Percentiles rank a stretch among this genome's conserved stretches.
Evolutionary conservation across 2,329 filamentous ascomycete species (phyloP).

Genomic region (Curvularia sp.): DNA sequence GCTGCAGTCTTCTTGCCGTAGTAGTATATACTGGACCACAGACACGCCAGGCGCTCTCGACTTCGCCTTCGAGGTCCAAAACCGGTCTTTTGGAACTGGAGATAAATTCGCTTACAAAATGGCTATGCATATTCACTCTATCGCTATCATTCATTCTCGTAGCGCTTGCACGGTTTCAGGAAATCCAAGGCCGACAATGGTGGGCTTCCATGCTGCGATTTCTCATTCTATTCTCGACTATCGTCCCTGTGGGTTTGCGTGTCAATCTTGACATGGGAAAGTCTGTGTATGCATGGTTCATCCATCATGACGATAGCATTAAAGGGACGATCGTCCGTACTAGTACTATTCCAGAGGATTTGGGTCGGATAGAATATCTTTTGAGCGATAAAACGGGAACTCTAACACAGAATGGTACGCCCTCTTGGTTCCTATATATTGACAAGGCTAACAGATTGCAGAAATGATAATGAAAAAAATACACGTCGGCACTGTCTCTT

Average conservation of each 20-base stretch:
- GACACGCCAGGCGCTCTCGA: constrained; percentile 92
- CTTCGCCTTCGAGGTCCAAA: constrained; percentile 89
- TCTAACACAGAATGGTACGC: constrained; percentile 81
- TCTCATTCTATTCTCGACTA: constrained; percentile 96
- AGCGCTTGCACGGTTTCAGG: constrained; percentile 79
- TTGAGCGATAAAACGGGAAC: constrained; percentile 99
- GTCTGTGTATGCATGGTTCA: constrained; percentile 93
- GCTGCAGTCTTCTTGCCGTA: constrained; percentile 84
- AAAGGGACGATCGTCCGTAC: constrained; percentile 92
- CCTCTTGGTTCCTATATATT: no score
- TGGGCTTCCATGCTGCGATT: constrained; percentile 99
- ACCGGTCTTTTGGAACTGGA: constrained; percentile 92
- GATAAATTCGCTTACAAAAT: constrained; percentile 97
- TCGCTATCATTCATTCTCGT: constrained; percentile 87
- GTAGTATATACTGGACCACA: constrained; percentile 95
- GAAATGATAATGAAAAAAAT: constrained; percentile 99
- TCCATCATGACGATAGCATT: constrained; percentile 89
- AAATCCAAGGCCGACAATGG: constrained; percentile 74
- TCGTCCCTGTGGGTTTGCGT: constrained; percentile 94
- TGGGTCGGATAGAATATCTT: constrained; percentile 94
- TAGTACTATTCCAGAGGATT: constrained; percentile 95
- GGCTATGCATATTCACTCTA: constrained; percentile 87
- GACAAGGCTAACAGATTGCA: constrained; percentile 41
- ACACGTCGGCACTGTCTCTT: constrained; percentile 96
- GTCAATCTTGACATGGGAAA: constrained; percentile 98